Evolutionary conservation across 805 yeast genomes (phyloP), one percentile per base, ranked within the genome.

Genomic region (Ogataea polymorpha): DNA sequence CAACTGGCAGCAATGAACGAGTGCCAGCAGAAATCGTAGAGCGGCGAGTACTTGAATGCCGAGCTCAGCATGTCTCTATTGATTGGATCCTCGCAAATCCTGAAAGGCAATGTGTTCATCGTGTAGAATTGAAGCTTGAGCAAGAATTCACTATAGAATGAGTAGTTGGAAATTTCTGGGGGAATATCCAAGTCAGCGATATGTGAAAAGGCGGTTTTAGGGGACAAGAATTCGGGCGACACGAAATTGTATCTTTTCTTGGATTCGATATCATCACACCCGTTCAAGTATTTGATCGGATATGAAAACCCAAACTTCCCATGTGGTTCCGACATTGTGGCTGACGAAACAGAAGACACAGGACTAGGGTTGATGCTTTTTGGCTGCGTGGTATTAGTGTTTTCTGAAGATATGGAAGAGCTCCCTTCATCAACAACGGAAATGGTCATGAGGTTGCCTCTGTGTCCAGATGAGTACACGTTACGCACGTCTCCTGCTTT

Each of bases 1-100:
- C 48, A 50, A 13, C 39, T 20, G 11, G 45, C 46, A 11, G 58
- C 54, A 42, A 49, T 39, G 27, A 37, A 45, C 1, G 52, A 49
- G 41, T 55, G 57, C 48, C 46, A 47, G 23, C 54, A 26, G 30
- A 41, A 49, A 24, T 51, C 55, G 33, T 45, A 51, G 7, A 47
- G 28, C 14, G 47, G 40, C 6, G 49, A 25, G 8, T 27, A 14
- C 8, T 49, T 46, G 23, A 44, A 29, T 2, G 36, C 40, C 7
- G 39, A 35, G 8, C 37, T 28, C 21, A 48, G 27, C n/a, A 55
- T 23, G 12, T 41, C 44, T 24, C 49, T 31, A 31, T 49, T 48
- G 4, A 39, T 24, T 1, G 41, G 30, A 42, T 51, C 54, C 16
- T 40, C 35, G 30, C 51, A 48, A 4, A 55, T 23, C 23, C 56